Evolutionary conservation across 805 yeast genomes (phyloP), one percentile per base, ranked within the genome.

Genomic region (Hanseniaspora valbyensis): DNA sequence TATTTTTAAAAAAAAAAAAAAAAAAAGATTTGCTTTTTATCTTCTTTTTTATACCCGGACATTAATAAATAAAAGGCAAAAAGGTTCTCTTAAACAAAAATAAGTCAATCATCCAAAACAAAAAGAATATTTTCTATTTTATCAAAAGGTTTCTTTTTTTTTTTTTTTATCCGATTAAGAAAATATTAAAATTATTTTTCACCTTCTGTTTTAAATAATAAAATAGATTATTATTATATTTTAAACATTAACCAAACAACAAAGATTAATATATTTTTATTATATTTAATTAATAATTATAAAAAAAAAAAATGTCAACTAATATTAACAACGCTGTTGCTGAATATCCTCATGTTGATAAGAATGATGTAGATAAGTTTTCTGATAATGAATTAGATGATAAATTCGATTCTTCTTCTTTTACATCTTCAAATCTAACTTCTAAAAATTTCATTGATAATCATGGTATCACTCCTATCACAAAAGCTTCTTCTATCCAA

Each of bases 401-500:
- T 12, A 37, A 37, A 8, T 33, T 13, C 16, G 40, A 33, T 13
- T 19, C 29, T n/a, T 19, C 34, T 13, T 21, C 37, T 6, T 22
- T 33, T 4, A n/a, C 29, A 16, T 24, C 44, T 12, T 29, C 44
- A 2, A 10, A 40, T 7, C 19, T 28, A 12, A 13, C 19, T 24
- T 39, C 44, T 16, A 16, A 36, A 2, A 46, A 46, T 24, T 16
- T 32, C 10, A 32, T 46, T 14, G 44, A 46, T 26, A 38, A 28
- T 3, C 44, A 46, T 13, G 44, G 44, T 16, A 46, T 46, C 18
- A 18, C 28, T 7, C 44, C 44, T 10, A 34, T 66, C 24, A 75
- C 74, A 32, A 87, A 81, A 62, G 71, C 75, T 21, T 76, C 83
- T 61, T 95, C 95, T 66, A 79, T 89, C 55, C 95, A 86, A 65